Conservation (phyloP, 2,329 filamentous ascomycete genomes). For the Phyllosticta citribraziliensis region DNA sequence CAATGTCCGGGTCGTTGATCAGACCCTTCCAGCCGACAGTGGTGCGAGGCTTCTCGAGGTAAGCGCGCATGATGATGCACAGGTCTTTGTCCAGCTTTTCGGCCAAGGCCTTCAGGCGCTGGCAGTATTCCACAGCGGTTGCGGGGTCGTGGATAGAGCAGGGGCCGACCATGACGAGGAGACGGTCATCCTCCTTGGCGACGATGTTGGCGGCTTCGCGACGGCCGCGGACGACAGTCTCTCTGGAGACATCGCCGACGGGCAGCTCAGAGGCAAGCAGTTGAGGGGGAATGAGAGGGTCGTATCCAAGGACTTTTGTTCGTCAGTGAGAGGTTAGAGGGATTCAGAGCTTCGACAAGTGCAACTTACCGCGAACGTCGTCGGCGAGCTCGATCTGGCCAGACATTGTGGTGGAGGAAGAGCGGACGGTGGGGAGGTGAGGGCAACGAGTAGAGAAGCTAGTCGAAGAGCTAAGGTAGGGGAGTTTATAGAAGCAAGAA, state of each 20-base stretch:
- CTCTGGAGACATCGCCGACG: constrained; percentile 46
- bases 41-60: constrained; percentile 96
- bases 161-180: constrained; percentile 88
- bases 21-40: constrained; percentile 98
- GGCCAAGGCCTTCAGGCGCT: constrained; percentile 64
- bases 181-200: constrained; percentile 69
- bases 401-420: constrained; percentile 4
- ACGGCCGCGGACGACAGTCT: constrained; percentile 63
- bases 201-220: constrained; percentile 64
- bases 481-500: constrained; percentile 1
- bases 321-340: neutral
- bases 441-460: neutral
- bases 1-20: constrained; percentile 98
- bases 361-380: constrained; percentile 43
- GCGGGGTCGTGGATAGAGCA: constrained; percentile 95
- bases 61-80: constrained; percentile 92
- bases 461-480: neutral
- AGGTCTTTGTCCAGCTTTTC: constrained; percentile 75
- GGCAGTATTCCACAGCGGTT: constrained; percentile 79
- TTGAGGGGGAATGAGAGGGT: constrained; percentile 82
- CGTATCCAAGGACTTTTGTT: constrained; percentile 73
- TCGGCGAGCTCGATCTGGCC: constrained; percentile 29
- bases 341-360: constrained; percentile 9
- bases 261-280: constrained; percentile 82
- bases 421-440: constrained; percentile 4